Evolutionary conservation across 768 basidiomycete species (phyloP), one percentile per base, ranked within the genome.

Genomic region (Amanita rubescens): DNA sequence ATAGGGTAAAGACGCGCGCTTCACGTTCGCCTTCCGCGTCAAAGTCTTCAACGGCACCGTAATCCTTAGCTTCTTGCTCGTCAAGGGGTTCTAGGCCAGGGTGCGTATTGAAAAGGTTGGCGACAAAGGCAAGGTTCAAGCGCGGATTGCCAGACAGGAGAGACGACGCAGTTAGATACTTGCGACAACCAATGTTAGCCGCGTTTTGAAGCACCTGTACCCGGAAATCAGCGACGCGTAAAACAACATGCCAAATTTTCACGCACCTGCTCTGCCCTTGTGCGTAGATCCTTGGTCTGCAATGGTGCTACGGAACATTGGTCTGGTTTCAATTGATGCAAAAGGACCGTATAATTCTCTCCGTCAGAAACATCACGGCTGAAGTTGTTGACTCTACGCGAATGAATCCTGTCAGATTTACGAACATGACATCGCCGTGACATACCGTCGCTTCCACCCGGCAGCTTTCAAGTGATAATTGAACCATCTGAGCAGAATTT

Each of bases 11-110:
- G 27, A 94, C 96, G 34, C 95, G 84, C 4, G 96, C 96, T 68
- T 98, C 96, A 44, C 96, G 85, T 68, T 99, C 96, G 56, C 96
- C 96, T 68, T 99, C 96, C 0, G 95, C 96, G 57, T 99, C 96
- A 61, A 99, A 99, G 71, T 98, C 96, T 63, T 97, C 95, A 33
- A 99, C 80, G 0, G 75, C 81, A 20, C 90, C 89, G 55, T 90
- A 90, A 60, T 90, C 88, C 57, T 95, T 93, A 4, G 88, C 88
- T 66, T 97, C 94, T 64, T 92, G 81, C 63, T 94, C 93, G 64
- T 95, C 94, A 42, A 98, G 80, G 1, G 95, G 95, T 57, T 81
- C 96, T 30, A 98, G 84, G 0, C 95, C 92, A 0, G 95, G 96
- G 70, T 89, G 85, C 1, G 91, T 98, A 75, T 99, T 99, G 81